Evolutionary conservation across 2,329 filamentous ascomycete genomes (phyloP), one percentile per base, ranked within the genome.

Genomic region (Basipetospora sp.): DNA sequence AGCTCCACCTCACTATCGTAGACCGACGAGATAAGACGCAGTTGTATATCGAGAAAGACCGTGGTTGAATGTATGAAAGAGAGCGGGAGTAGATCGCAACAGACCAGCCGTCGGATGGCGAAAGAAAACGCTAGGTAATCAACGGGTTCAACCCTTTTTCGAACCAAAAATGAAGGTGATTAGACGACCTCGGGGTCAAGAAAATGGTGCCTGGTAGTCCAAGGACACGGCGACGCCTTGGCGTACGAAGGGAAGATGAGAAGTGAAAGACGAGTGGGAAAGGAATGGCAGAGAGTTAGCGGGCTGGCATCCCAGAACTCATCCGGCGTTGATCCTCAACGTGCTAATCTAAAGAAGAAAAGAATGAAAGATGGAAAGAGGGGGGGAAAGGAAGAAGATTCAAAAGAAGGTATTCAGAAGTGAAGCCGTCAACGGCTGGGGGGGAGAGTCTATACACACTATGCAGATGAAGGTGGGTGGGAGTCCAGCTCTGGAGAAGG

Each of bases 101-200:
- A 50, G 48, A 38, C 50, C 49, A 49, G 49, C 49, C 48, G 51
- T 52, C 44, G 44, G n/a, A n/a, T 31, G 13, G 6, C 10, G 19
- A 8, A 9, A 31, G 30, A 15, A 31, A 15, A 9, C n/a, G 11
- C 8, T 31, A 31, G 19, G 14, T 15, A 27, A 11, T 11, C 8
- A 34, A 34, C 19, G 32, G 32, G 32, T 16, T 34, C 32, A 34
- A 34, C 32, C 32, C 32, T 34, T 32, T 17, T 19, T 34, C 19
- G 9, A 17, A 18, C 8, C 5, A 9, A 19, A 29, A 30, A 22
- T 10, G 32, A 14, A 22, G 25, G 5, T 22, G 15, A 35, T 20
- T 34, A 3, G n/a, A 35, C 6, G 13, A 13, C 16, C 16, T 18
- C 17, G n/a, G n/a, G n/a, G 17, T 19, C 17, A 18, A 33, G 10